These are phyloP conservation scores for Rhododendron kiyosumense DNA, from an alignment of 148 eudicot species.

Conservation along the genomic window DNA sequence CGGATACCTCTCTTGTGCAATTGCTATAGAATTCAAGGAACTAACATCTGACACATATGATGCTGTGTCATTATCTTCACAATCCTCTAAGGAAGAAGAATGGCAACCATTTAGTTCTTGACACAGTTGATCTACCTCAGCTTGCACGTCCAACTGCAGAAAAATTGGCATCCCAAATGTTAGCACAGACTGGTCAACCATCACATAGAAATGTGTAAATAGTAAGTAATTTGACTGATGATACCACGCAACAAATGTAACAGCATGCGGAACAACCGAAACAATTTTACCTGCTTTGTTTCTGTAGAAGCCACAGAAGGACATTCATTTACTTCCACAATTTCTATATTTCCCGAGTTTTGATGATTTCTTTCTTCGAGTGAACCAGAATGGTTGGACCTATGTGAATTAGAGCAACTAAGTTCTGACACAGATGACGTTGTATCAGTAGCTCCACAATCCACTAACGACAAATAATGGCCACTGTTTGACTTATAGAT, in stretches of 20 bases:
- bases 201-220: not conserved
- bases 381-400: slow-evolving; percentile 6
- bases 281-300: not conserved
- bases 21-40: slow-evolving; percentile 22
- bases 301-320: not conserved
- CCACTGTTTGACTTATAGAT: slow-evolving; percentile 3
- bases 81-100: slow-evolving; percentile 14
- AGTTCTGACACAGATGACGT: slow-evolving; percentile 26
- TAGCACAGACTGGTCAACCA: not conserved
- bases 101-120: slow-evolving; percentile 29
- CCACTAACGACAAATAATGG: slow-evolving; percentile 13
- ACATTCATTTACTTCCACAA: not conserved
- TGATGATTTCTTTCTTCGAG: slow-evolving; percentile 7
- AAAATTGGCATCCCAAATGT: not conserved
- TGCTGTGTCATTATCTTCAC: not conserved
- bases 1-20: slow-evolving; percentile 12
- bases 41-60: slow-evolving; percentile 29
- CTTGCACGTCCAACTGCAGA: slow-evolving; percentile 48
- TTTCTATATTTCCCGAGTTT: slow-evolving; percentile 1
- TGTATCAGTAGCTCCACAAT: not conserved
- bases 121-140: slow-evolving; percentile 57
- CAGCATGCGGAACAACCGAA: not conserved
- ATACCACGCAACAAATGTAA: not conserved
- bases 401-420: slow-evolving; percentile 21
- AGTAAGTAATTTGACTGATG: not conserved